Conservation (phyloP, 257 asterid species). For the Solanum ossicruentum region DNA sequence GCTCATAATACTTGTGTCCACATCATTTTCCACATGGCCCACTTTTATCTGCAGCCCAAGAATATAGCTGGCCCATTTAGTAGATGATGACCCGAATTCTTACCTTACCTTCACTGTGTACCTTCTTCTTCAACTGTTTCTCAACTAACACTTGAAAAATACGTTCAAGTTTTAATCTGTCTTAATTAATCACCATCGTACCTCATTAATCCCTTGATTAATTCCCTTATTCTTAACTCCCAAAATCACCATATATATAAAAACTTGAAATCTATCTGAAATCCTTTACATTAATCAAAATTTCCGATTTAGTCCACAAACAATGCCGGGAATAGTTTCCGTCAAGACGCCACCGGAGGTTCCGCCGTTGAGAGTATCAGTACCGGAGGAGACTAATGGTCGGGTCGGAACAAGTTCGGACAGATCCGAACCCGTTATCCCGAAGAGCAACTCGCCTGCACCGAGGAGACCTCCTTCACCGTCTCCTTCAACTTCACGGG, state of each 20-base stretch:
- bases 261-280: not conserved
- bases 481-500: slow-evolving; percentile 83
- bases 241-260: not conserved
- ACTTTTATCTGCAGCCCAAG: not conserved
- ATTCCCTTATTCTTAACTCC: not conserved
- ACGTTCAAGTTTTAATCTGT: not conserved
- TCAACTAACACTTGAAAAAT: not conserved
- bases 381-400: slow-evolving; percentile 34
- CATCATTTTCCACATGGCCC: not conserved
- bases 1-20: not conserved
- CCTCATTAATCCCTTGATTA: not conserved
- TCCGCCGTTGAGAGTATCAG: slow-evolving; percentile 51
- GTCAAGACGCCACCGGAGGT: slow-evolving; percentile 75
- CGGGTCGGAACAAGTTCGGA: slow-evolving; percentile 45
- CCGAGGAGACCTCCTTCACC: slow-evolving; percentile 85
- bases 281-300: not conserved
- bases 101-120: not conserved
- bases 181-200: not conserved
- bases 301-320: not conserved
- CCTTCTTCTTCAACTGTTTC: not conserved
- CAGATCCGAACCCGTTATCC: slow-evolving; percentile 45
- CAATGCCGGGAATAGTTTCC: slow-evolving; percentile 89
- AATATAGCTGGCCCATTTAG: not conserved
- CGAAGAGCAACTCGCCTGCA: slow-evolving; percentile 53
- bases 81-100: not conserved